These are phyloP conservation scores for Penicillium herquei DNA, from an alignment of 495 filamentous ascomycete genomes.

Conservation along the genomic window DNA sequence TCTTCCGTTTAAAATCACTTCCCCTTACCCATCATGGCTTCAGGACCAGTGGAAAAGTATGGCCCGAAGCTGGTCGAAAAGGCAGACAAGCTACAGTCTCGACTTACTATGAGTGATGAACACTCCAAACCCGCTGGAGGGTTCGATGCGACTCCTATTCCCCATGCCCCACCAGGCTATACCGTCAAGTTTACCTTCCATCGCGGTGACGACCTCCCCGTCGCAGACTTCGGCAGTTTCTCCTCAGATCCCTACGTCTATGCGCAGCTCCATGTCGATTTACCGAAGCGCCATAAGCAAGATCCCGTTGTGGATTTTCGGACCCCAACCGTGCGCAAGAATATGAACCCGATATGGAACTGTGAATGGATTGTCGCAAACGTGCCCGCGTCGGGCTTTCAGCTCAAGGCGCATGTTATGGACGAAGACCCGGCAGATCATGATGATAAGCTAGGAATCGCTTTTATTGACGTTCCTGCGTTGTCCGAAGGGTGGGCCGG, in stretches of 20 bases:
- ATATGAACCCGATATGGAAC: constrained; percentile 76
- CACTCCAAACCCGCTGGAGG: constrained; percentile 64
- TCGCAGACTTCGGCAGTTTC: constrained; percentile 72
- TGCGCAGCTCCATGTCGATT: constrained; percentile 60
- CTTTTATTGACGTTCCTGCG: constrained; percentile 58
- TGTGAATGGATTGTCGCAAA: constrained; percentile 85
- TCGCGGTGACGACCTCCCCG: constrained; percentile 72
- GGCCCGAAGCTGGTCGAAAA: constrained; percentile 54
- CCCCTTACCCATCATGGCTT: constrained; percentile 18
- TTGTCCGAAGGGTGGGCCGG: constrained; percentile 67
- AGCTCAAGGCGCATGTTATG: constrained; percentile 75
- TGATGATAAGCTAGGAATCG: constrained; percentile 85
- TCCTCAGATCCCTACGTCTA: constrained; percentile 83
- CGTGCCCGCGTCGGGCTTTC: constrained; percentile 73
- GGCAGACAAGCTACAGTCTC: constrained; percentile 57
- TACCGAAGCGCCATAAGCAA: constrained; percentile 76
- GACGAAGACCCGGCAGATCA: constrained; percentile 88
- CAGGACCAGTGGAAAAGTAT: constrained; percentile 33
- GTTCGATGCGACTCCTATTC: constrained; percentile 74
- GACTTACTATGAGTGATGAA: constrained; percentile 31
- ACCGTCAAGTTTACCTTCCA: constrained; percentile 85
- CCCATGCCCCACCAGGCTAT: constrained; percentile 69
- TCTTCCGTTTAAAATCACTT: constrained; percentile 1
- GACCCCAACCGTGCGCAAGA: constrained; percentile 70
- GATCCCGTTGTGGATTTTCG: constrained; percentile 69